Evolutionary conservation across 163 green algal genomes (phyloP), one percentile per base, ranked within the genome.

Genomic region (Scenedesmus sp.): DNA sequence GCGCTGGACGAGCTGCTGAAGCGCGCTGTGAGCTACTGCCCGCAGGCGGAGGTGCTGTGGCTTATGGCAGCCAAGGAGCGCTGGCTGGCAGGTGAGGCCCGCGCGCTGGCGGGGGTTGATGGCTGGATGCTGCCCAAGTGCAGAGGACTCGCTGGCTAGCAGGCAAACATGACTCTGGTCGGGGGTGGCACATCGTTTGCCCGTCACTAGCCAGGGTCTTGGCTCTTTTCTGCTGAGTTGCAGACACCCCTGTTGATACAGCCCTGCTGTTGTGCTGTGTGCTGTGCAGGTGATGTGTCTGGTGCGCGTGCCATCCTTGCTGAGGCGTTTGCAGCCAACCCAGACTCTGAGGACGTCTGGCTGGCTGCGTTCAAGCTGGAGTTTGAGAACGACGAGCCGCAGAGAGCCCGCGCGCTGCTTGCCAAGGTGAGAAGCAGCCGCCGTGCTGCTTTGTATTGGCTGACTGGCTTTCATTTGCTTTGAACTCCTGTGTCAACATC

Each of bases 281-380:
- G 56, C 56, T 22, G 35, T 35, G 40, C 42, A 83, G 89, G 89
- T 26, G 91, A 95, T 85, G 97, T 99, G 37, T 79, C 93, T 30
- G 96, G 92, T 10, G 96, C 97, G 0, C 93, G 98, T 13, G 81
- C 89, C 42, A 97, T 99, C 42, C 95, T 99, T 83, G 90, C 94
- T 59, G 93, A 96, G 56, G 97, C 97, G 3, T 98, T 99, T 81
- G 90, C 92, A 1, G 94, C 96, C 86, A 99, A 99, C 93, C 96
- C 98, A 0, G 96, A 99, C 91, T 97, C 90, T 79, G 98, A 99
- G 93, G 96, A 98, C 83, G 98, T 99, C 88, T 99, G 96, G 96
- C 96, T 99, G 84, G 98, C 98, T 1, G 98, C 98, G 1, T 99
- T 99, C 95, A 99, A 99, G 95, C 95, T 99, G 65, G 98, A 99